phyloP scores from a whole-genome alignment of 2,329 filamentous ascomycete species.

The Leptoxyphium fumago region DNA sequence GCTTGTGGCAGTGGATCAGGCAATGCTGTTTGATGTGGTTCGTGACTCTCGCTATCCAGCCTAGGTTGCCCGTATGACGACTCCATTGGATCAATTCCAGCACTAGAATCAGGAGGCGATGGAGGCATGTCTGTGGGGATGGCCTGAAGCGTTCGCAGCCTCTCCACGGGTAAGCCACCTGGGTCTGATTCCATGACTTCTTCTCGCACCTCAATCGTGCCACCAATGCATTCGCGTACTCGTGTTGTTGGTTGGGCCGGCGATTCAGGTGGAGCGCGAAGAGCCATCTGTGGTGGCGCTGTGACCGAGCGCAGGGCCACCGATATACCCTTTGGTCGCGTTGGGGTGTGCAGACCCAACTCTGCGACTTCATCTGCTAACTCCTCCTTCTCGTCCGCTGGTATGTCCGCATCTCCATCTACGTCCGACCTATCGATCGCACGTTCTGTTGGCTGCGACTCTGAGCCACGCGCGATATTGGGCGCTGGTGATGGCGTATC shows the following conservation, averaged over 20 bases:
- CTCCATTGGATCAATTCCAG: conserved; percentile 10
- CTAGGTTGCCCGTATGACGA: not conserved
- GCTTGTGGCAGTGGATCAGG: not conserved
- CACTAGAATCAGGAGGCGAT: conserved; percentile 20
- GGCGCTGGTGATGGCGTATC: conserved; percentile 5
- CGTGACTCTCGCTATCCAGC: not conserved
- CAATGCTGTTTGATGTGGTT: conserved; percentile 1
- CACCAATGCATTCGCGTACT: conserved; percentile 13
- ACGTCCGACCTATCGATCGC: conserved; percentile 6
- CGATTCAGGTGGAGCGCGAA: conserved; percentile 30
- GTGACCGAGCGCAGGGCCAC: conserved; percentile 18
- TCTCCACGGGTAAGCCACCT: conserved; percentile 2
- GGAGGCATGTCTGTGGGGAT: conserved; percentile 21
- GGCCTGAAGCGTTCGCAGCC: conserved; percentile 12
- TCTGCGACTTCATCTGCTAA: conserved; percentile 5
- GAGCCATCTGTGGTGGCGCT: conserved; percentile 27
- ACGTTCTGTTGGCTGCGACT: conserved; percentile 1
- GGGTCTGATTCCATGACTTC: not conserved
- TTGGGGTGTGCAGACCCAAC: conserved; percentile 7
- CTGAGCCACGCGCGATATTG: conserved; percentile 7
- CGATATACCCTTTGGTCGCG: conserved; percentile 6
- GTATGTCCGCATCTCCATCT: conserved; percentile 3
- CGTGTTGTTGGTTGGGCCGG: conserved; percentile 14
- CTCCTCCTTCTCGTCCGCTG: conserved; percentile 1
- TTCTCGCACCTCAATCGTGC: conserved; percentile 1